Evolutionary conservation across 495 filamentous ascomycete species (phyloP).

Genomic region (Pseudotulostoma volvatum): DNA sequence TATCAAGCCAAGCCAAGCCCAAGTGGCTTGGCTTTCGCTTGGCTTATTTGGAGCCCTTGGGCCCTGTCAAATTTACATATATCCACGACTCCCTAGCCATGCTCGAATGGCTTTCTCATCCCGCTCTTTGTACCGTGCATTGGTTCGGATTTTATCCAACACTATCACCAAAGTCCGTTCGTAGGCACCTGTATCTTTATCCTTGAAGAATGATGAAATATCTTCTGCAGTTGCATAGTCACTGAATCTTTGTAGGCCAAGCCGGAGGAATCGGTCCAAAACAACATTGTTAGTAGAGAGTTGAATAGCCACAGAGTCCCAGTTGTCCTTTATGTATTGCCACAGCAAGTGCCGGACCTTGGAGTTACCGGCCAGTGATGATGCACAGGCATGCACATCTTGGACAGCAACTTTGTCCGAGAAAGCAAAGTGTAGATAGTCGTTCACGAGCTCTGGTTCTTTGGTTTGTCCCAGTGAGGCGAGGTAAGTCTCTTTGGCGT

Average conservation of each 20-base stretch:
- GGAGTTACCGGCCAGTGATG: slow-evolving; percentile 53
- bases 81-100: slow-evolving; percentile 53
- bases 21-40: too few species aligned
- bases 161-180: slow-evolving; percentile 65
- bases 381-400: slow-evolving; percentile 69
- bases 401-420: slow-evolving; percentile 59
- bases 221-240: slow-evolving; percentile 51
- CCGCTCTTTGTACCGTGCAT: slow-evolving; percentile 59
- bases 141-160: slow-evolving; percentile 60
- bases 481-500: slow-evolving; percentile 77
- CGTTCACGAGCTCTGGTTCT: slow-evolving; percentile 46
- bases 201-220: slow-evolving; percentile 67
- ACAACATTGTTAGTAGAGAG: slow-evolving; percentile 70
- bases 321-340: slow-evolving; percentile 70
- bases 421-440: slow-evolving; percentile 65
- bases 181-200: slow-evolving; percentile 65
- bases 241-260: slow-evolving; percentile 60
- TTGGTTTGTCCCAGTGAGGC: slow-evolving; percentile 58
- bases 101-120: slow-evolving; percentile 51
- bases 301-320: slow-evolving; percentile 46
- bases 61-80: too few species aligned
- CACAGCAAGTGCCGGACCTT: slow-evolving; percentile 55
- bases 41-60: too few species aligned
- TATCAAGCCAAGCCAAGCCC: too few species aligned
- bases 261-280: slow-evolving; percentile 69